A percentile compares a stretch with the other conserved stretches of the same genome.
Evolutionary conservation across 1,284 basidiomycete species (phyloP).

Genomic region (Exobasidium rhododendri): DNA sequence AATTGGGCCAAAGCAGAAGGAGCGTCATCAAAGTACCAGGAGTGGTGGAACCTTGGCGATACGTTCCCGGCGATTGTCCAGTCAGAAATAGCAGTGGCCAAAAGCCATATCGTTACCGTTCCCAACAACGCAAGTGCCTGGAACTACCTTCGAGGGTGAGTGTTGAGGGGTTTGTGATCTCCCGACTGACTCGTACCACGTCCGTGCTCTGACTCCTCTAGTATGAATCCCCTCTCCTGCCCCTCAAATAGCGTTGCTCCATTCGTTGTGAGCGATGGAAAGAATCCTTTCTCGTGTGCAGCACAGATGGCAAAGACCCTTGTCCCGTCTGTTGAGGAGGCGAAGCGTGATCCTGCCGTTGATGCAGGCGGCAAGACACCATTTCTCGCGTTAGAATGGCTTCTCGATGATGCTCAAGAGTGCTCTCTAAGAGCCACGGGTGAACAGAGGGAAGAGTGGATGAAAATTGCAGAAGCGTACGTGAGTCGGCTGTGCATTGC

Average conservation of each 20-base stretch:
- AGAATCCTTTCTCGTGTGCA: background rate
- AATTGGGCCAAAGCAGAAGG: slow-evolving; percentile 46
- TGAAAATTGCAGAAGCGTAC: slow-evolving; percentile 7
- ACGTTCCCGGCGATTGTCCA: slow-evolving; percentile 51
- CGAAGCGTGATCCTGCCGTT: slow-evolving; percentile 19
- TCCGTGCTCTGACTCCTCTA: background rate
- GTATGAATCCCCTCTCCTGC: background rate
- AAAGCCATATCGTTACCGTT: slow-evolving; percentile 20
- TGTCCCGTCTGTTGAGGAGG: slow-evolving; percentile 22
- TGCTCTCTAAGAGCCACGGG: background rate
- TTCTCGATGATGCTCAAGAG: slow-evolving; percentile 22
- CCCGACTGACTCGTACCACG: too few species aligned
- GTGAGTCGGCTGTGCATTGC: slow-evolving; percentile 25
- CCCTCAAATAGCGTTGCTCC: slow-evolving; percentile 11
- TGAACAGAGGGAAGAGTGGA: background rate
- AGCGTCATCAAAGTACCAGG: slow-evolving; percentile 70
- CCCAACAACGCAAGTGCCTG: slow-evolving; percentile 48
- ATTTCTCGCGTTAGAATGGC: slow-evolving; percentile 44
- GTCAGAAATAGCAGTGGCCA: slow-evolving; percentile 29
- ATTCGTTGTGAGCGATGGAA: slow-evolving; percentile 2
- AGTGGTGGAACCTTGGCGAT: slow-evolving; percentile 43
- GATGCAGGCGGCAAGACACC: slow-evolving; percentile 24
- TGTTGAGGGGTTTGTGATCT: background rate
- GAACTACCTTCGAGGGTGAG: slow-evolving; percentile 44
- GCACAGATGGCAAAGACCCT: slow-evolving; percentile 19